Conservation (phyloP, 768 basidiomycete genomes). For the Panus rudis region DNA sequence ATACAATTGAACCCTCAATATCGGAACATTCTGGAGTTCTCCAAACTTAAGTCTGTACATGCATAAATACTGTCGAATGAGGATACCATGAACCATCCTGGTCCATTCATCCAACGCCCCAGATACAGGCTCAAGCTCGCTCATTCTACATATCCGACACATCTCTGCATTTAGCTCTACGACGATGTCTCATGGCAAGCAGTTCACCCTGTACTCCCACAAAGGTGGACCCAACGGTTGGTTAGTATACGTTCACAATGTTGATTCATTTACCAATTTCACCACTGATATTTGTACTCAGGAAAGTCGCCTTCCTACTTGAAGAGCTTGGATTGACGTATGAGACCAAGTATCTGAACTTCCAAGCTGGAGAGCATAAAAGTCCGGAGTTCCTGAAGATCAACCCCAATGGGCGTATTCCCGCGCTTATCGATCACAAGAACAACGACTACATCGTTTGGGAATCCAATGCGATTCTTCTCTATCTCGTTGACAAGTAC, state of each 20-base stretch:
- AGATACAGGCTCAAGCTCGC: too few relatives aligned
- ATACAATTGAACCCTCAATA: too few relatives aligned
- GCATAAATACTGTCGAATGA: too few relatives aligned
- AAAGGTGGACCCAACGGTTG: slow-evolving; percentile 19
- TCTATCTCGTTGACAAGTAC: slow-evolving; percentile 25
- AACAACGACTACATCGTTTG: slow-evolving; percentile 27
- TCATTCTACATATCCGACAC: too few relatives aligned
- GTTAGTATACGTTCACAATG: slow-evolving; percentile 5
- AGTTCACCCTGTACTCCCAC: slow-evolving; percentile 23
- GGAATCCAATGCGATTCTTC: slow-evolving; percentile 3
- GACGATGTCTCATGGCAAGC: slow-evolving; percentile 26
- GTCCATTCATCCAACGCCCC: too few relatives aligned
- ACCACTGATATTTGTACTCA: neutral
- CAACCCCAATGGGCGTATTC: slow-evolving; percentile 31
- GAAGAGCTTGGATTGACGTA: slow-evolving; percentile 22
- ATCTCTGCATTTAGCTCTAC: too few relatives aligned
- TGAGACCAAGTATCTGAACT: slow-evolving; percentile 17
- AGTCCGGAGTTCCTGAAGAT: slow-evolving; percentile 17
- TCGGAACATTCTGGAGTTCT: too few relatives aligned
- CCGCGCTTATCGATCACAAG: slow-evolving; percentile 28
- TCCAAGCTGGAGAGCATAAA: slow-evolving; percentile 21
- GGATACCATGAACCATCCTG: too few relatives aligned
- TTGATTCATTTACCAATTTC: neutral
- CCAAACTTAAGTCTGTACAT: too few relatives aligned
- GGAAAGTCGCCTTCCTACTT: slow-evolving; percentile 21